Evolutionary conservation across 1,284 basidiomycete species (phyloP), one percentile per base, ranked within the genome.

Genomic region (Austroboletus niveus): DNA sequence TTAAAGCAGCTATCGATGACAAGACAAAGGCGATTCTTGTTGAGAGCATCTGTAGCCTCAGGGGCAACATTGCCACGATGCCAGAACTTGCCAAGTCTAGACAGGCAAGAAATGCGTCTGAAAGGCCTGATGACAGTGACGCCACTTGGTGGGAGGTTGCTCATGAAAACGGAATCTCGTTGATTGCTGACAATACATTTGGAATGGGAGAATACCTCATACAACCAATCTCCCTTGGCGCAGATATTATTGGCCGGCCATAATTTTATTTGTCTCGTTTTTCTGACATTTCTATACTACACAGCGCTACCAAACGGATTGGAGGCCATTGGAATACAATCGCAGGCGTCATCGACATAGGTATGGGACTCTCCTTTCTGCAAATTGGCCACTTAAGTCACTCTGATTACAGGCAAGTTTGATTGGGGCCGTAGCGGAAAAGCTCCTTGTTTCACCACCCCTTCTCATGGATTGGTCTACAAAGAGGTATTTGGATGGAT

Each of bases 291-390:
- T 50, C 14, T 8, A n/a, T 48, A 78, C 87, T 92, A 7, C 88
- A 94, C 72, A 89, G 85, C 54, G 90, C 91, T 1, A 94, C 92
- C 4, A 94, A 95, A 68, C 94, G 92, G 92, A 92, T 94, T 47
- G 88, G 91, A 30, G 91, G 92, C 0, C 92, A 93, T 66, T 91
- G 92, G 52, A 94, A 87, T 2, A 92, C 90, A 24, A 92, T 95
- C 47, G 92, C 79, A 6, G 93, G 93, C 53, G 76, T 95, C 55
- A 69, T 94, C 49, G 92, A 93, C 67, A 79, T 82, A 24, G 92
- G 81, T 77, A 55, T 4, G 65, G 59, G 17, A 17, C 17, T 17
- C 15, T n/a, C 35, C 15, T 6, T 36, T 14, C 6, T 6, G 17
- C 17, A 17, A 1, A 17, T 17, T 17, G 17, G 1, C 17, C 17